These are phyloP conservation scores for Fusarium armeniacum DNA, from an alignment of 2,329 filamentous ascomycete genomes.

Conservation along the genomic window DNA sequence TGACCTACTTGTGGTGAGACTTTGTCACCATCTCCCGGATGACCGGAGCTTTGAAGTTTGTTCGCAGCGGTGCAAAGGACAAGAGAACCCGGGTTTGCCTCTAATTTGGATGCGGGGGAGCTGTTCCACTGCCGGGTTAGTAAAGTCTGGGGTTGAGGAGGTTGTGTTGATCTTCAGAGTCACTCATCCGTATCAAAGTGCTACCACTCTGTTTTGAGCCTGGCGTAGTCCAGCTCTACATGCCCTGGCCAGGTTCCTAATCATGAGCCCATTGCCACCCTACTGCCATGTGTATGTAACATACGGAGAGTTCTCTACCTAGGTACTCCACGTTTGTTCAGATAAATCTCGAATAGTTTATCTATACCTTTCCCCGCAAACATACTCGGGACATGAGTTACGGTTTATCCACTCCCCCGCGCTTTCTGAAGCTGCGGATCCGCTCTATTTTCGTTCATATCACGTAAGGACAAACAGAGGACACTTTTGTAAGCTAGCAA, in stretches of 20 bases:
- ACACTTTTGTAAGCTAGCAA: conserved; percentile 2
- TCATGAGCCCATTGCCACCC: neutral
- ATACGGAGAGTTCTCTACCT: neutral
- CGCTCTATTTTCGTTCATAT: conserved; percentile 24
- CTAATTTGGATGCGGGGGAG: conserved; percentile 34
- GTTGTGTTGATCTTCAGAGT: conserved; percentile 13
- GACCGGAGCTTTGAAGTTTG: conserved; percentile 31
- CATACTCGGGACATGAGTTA: conserved; percentile 23
- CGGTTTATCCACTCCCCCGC: conserved; percentile 33
- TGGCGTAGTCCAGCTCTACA: neutral
- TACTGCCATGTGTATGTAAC: neutral
- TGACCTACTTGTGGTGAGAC: neutral
- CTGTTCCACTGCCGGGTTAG: conserved; percentile 24
- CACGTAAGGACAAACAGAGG: conserved; percentile 24
- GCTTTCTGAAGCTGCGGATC: conserved; percentile 31
- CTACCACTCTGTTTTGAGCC: neutral
- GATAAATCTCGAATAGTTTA: conserved; percentile 1
- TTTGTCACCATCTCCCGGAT: conserved; percentile 23
- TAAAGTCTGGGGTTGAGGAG: conserved; percentile 28
- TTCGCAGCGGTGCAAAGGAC: conserved; percentile 32
- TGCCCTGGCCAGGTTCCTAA: neutral
- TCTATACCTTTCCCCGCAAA: conserved; percentile 32
- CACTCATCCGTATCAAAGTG: neutral
- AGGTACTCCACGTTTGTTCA: conserved; percentile 10
- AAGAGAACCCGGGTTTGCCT: conserved; percentile 11